These are phyloP conservation scores for Calonectria henricotiae DNA, from an alignment of 2,329 filamentous ascomycete species.

Conservation along the genomic window DNA sequence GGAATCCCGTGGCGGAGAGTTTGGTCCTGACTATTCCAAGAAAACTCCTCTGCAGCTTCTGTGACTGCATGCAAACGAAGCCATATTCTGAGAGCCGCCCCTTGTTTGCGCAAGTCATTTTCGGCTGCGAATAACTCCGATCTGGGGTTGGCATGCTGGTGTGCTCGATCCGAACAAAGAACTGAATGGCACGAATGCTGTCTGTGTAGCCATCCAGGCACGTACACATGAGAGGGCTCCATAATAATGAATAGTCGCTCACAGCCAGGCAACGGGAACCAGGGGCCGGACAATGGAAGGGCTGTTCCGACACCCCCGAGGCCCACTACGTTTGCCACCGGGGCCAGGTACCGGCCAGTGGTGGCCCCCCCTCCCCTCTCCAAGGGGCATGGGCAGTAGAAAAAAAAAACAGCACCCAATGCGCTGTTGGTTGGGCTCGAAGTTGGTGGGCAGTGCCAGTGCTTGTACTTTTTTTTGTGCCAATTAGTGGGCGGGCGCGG, in stretches of 20 bases:
- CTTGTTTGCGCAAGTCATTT: conserved; percentile 16
- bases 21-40: conserved; percentile 14
- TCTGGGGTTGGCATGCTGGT: conserved; percentile 9
- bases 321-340: conserved; percentile 43
- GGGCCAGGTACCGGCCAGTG: conserved; percentile 46
- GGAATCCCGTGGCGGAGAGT: conserved; percentile 22
- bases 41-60: conserved; percentile 3
- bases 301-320: conserved; percentile 40
- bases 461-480: conserved; percentile 1
- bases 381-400: conserved; percentile 4
- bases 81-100: conserved; percentile 17
- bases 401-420: conserved; percentile 11
- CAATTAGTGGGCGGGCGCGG: neutral
- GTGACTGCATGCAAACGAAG: conserved; percentile 16
- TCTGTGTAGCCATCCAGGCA: conserved; percentile 13
- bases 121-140: conserved; percentile 14
- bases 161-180: conserved; percentile 15
- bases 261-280: conserved; percentile 51
- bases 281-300: conserved; percentile 49
- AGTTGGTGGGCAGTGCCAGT: conserved; percentile 20
- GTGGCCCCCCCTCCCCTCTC: conserved; percentile 13
- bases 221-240: conserved; percentile 11
- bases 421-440: conserved; percentile 27
- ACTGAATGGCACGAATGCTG: conserved; percentile 2
- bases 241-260: conserved; percentile 19